Conservation (phyloP, 768 basidiomycete species). For the Psilocybe sp. region DNA sequence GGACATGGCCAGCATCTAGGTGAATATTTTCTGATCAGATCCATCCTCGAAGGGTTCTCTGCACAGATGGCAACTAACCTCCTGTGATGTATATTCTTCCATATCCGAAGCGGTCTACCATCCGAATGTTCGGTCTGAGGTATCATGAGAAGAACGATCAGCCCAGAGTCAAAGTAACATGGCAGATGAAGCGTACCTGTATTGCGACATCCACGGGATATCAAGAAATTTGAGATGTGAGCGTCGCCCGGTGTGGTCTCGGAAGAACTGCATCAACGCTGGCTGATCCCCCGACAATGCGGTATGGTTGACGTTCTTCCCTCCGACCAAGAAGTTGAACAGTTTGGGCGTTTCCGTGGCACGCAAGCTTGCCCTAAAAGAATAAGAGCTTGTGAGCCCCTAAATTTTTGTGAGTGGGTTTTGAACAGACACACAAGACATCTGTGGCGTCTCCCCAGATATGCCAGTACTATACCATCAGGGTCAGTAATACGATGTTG, state of each 20-base stretch:
- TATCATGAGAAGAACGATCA: not conserved
- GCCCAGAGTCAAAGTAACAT: not conserved
- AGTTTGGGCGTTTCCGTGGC: slow-evolving; percentile 18
- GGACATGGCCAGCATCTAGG: slow-evolving; percentile 19
- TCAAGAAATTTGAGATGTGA: slow-evolving; percentile 23
- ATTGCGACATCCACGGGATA: slow-evolving; percentile 30
- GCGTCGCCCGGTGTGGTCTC: slow-evolving; percentile 21
- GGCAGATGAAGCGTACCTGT: slow-evolving; percentile 19
- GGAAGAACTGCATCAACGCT: slow-evolving; percentile 20
- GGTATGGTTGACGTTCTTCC: slow-evolving; percentile 16
- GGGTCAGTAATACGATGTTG: not conserved
- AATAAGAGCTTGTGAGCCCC: not conserved
- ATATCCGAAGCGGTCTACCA: slow-evolving; percentile 18
- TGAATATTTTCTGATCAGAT: not conserved
- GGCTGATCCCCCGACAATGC: slow-evolving; percentile 12
- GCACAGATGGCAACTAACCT: slow-evolving; percentile 11
- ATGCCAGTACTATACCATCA: slow-evolving; percentile 37
- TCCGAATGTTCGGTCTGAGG: slow-evolving; percentile 19
- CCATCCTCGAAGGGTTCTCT: not conserved
- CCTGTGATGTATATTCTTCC: slow-evolving; percentile 20
- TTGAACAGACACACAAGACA: slow-evolving; percentile 25
- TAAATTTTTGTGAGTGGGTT: not conserved
- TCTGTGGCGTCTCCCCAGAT: slow-evolving; percentile 41
- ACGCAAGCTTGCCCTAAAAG: slow-evolving; percentile 15
- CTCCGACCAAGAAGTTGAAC: slow-evolving; percentile 19